phyloP scores from a whole-genome alignment of 805 yeast genomes.

The Diddensiella santjacobensis region DNA sequence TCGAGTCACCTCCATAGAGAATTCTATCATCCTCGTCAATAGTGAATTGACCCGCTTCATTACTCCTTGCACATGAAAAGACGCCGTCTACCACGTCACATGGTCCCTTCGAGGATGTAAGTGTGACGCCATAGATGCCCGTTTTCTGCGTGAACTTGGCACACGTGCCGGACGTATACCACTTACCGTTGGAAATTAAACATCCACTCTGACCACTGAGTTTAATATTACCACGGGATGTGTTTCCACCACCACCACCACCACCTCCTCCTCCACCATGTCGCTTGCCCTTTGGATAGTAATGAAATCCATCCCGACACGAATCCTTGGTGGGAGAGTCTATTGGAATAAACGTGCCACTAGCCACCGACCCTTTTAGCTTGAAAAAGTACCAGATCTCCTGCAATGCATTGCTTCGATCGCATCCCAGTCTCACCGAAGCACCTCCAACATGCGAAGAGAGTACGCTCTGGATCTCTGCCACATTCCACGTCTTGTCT shows the following conservation, averaged over 20 bases:
- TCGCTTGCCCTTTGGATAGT: constrained; percentile 58
- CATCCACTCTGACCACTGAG: constrained; percentile 61
- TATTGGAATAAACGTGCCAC: constrained; percentile 61
- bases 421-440: constrained; percentile 57
- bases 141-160: constrained; percentile 63
- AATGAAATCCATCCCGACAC: constrained; percentile 75
- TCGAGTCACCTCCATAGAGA: constrained; percentile 56
- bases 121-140: constrained; percentile 69
- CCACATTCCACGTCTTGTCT: constrained; percentile 51
- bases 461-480: constrained; percentile 35
- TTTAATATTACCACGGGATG: constrained; percentile 45
- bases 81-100: constrained; percentile 47
- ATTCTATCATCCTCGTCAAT: constrained; percentile 45
- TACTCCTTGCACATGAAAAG: constrained; percentile 34
- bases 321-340: constrained; percentile 48
- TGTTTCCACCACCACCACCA: constrained; percentile 30
- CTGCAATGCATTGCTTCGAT: constrained; percentile 46
- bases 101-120: constrained; percentile 67
- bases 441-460: constrained; percentile 43
- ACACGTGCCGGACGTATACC: constrained; percentile 74
- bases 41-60: constrained; percentile 54
- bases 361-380: constrained; percentile 65
- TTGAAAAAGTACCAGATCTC: constrained; percentile 81
- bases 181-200: constrained; percentile 78
- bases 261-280: constrained; percentile 26